phyloP scores from a whole-genome alignment of 163 green algal genomes.

The Scenedesmus sp. region DNA sequence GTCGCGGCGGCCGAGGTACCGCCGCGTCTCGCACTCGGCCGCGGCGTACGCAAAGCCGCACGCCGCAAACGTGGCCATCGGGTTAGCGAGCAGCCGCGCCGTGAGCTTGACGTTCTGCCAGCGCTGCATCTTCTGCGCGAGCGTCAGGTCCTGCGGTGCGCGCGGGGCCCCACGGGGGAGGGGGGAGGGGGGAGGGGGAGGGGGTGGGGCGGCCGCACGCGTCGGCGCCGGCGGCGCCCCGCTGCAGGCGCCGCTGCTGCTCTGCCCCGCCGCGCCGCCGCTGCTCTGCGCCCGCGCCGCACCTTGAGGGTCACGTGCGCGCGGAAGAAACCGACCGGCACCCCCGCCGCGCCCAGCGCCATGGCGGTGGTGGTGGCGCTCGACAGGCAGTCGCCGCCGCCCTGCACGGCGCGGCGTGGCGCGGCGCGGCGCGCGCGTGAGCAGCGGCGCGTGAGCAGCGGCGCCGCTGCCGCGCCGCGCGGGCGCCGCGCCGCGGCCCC shows the following conservation, averaged over 20 bases:
- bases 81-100: slow-evolving; percentile 24
- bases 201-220: background rate
- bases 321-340: slow-evolving; percentile 45
- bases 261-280: background rate
- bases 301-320: slow-evolving; percentile 40
- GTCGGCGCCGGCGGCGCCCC: background rate
- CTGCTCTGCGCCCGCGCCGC: background rate
- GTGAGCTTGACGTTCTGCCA: slow-evolving; percentile 42
- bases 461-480: background rate
- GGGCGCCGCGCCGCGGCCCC: too few species aligned
- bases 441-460: background rate
- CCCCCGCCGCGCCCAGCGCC: slow-evolving; percentile 1
- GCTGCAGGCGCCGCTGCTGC: too few species aligned
- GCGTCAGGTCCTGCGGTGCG: slow-evolving; percentile 16
- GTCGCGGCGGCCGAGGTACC: slow-evolving; percentile 41
- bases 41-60: slow-evolving; percentile 24
- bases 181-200: background rate
- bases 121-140: slow-evolving; percentile 41
- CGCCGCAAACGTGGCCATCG: slow-evolving; percentile 47
- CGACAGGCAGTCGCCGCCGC: slow-evolving; percentile 6
- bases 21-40: slow-evolving; percentile 32
- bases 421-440: too few species aligned
- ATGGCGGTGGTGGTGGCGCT: background rate
- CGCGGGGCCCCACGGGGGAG: background rate
- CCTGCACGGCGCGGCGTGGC: too few species aligned